Conservation (phyloP, 2,329 filamentous ascomycete species). For the Aureobasidium sp. region DNA sequence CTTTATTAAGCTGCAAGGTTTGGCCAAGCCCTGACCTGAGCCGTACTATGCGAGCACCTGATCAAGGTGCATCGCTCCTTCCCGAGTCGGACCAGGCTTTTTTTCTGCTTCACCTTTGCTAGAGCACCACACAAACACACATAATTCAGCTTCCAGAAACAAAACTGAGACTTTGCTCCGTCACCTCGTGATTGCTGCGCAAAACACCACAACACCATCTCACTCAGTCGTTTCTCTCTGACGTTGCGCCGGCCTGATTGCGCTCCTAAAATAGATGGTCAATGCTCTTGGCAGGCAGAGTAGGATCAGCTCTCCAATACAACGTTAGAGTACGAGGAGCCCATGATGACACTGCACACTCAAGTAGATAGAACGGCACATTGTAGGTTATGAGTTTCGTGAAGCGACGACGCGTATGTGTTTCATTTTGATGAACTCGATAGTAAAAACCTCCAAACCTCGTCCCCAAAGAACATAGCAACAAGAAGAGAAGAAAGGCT, state of each 20-base stretch:
- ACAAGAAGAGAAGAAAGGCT: slow-evolving; percentile 11
- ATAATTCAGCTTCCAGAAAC: background rate
- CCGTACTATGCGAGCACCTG: background rate
- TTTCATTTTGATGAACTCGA: background rate
- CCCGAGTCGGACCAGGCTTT: background rate
- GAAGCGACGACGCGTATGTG: background rate
- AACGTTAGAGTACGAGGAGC: background rate
- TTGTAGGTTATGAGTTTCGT: background rate
- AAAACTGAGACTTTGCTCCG: background rate
- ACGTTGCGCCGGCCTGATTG: slow-evolving; percentile 4
- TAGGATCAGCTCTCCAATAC: background rate
- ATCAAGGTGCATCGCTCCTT: background rate
- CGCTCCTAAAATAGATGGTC: background rate
- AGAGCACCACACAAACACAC: background rate
- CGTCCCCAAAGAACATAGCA: slow-evolving; percentile 4
- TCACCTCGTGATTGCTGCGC: background rate
- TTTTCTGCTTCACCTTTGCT: background rate
- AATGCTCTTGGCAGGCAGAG: background rate
- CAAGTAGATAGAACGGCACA: background rate
- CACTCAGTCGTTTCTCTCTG: background rate
- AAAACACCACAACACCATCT: background rate
- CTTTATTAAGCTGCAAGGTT: background rate
- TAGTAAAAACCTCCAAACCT: background rate
- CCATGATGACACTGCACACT: background rate
- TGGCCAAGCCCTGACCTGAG: background rate